Evolutionary conservation across 2,329 filamentous ascomycete genomes (phyloP).

Genomic region (Phialophora macrospora): DNA sequence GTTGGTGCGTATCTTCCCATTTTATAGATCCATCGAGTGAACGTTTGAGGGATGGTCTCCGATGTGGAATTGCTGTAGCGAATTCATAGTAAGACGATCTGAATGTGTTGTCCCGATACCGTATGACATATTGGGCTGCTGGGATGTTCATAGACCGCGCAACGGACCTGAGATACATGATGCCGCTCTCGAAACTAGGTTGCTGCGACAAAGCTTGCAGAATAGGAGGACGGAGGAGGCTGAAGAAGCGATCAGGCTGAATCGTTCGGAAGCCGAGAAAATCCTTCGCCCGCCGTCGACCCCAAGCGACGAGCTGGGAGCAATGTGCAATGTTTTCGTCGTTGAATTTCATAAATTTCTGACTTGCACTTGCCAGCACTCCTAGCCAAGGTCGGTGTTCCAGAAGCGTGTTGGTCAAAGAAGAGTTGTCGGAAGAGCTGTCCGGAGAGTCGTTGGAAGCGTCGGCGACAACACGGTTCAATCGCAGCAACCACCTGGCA

Average conservation of each 20-base stretch:
- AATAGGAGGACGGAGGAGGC: neutral
- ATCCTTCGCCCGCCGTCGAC: constrained; percentile 6
- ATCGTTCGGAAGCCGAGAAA: neutral
- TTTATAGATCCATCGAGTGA: constrained; percentile 39
- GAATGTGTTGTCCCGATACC: neutral
- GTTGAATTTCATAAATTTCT: constrained; percentile 1
- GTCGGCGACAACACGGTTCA: neutral
- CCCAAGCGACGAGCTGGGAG: constrained; percentile 1
- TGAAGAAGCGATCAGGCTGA: neutral
- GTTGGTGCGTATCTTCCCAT: constrained; percentile 25
- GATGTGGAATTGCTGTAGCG: neutral
- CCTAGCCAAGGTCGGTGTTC: neutral
- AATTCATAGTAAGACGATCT: neutral
- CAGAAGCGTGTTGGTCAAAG: neutral
- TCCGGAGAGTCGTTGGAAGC: neutral
- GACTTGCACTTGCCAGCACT: neutral
- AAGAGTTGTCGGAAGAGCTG: neutral
- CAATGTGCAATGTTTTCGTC: constrained; percentile 2
- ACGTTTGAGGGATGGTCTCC: constrained; percentile 38
- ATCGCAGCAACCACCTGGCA: neutral
- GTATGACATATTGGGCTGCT: constrained; percentile 1
- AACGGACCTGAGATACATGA: constrained; percentile 2
- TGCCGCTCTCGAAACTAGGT: neutral
- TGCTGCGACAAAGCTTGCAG: neutral
- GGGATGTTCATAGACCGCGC: neutral